Evolutionary conservation across 768 basidiomycete genomes (phyloP).

Genomic region (Roridomyces roridus): DNA sequence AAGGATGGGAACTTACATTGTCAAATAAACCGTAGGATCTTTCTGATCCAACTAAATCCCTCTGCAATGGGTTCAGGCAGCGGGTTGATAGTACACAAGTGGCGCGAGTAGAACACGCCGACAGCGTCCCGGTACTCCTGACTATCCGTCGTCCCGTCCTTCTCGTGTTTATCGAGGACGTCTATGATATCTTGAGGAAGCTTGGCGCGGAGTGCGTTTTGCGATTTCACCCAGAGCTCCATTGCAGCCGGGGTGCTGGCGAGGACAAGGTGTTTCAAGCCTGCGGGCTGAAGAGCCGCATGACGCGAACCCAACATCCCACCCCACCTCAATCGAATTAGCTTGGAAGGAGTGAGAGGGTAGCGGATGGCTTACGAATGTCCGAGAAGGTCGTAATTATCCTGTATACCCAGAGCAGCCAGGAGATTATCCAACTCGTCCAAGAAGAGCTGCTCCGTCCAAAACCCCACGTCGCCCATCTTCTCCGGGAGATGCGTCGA

Average conservation of each 20-base stretch:
- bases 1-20: neutral
- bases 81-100: conserved; percentile 32
- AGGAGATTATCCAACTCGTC: conserved; percentile 57
- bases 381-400: conserved; percentile 53
- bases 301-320: conserved; percentile 54
- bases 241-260: conserved; percentile 50
- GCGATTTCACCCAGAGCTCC: conserved; percentile 40
- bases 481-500: conserved; percentile 64
- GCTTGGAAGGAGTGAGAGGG: no score
- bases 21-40: neutral
- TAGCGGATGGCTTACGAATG: conserved; percentile 49
- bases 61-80: conserved; percentile 33
- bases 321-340: conserved; percentile 32
- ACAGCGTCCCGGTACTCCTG: conserved; percentile 37
- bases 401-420: conserved; percentile 46
- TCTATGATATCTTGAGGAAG: conserved; percentile 40
- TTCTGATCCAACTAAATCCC: neutral
- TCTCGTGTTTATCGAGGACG: conserved; percentile 34
- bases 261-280: conserved; percentile 52
- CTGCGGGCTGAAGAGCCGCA: conserved; percentile 45
- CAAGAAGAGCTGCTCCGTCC: conserved; percentile 56
- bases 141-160: conserved; percentile 32
- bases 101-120: conserved; percentile 30
- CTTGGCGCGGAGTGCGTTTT: conserved; percentile 26
- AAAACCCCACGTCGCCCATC: conserved; percentile 46